Base-by-base conservation (phyloP, 2,329 filamentous ascomycete genomes). In the Sphaerostilbella broomeana region DNA sequence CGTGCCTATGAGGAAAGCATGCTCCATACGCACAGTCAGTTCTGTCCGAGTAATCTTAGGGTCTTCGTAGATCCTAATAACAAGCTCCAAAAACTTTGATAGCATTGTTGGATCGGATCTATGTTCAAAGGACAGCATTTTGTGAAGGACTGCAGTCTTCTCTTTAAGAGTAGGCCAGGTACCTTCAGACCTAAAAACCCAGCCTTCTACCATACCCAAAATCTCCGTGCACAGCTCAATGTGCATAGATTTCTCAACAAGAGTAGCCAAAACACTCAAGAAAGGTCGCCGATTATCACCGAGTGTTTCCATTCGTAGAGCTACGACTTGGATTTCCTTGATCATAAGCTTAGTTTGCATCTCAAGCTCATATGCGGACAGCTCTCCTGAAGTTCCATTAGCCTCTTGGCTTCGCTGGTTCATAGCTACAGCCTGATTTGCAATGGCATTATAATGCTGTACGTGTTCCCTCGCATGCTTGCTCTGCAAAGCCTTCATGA, bases 151-250 rank as follows among this genome's bases (percentile, higher is more conserved):
- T 1, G 94, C 94, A 0, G 90, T 97, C 69, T 98, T 98, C 64
- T 98, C 94, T 61, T 99, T 99, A 2, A 98, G 73, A 0, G 92
- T 98, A 1, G 92, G 92, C 74, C 92, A 95, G 2, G 88, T 92
- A 47, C 95, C 92, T 43, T 87, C 89, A 0, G 87, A 92, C 49
- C 87, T 79, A 69, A 99, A 98, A 5, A 98, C 86, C 94, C 94
- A 99, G 21, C 74, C 77, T 58, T 97, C 90, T 4, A 95, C 90
- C 77, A 98, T 90, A 35, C 83, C 79, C 19, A 99, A 68, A 39
- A 98, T 89, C 65, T 95, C 95, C 54, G 86, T 83, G 61, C 92
- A 97, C 6, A 99, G 74, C 15, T 79, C 75, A 42, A 83, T 83
- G 55, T 90, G 92, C 61, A 86, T 77, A 1, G 92, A 97, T 57